A percentile compares a stretch with the other conserved stretches of the same genome.
Conservation (phyloP, 306 rosid genomes). For the Aeschynomene evenia region DNA sequence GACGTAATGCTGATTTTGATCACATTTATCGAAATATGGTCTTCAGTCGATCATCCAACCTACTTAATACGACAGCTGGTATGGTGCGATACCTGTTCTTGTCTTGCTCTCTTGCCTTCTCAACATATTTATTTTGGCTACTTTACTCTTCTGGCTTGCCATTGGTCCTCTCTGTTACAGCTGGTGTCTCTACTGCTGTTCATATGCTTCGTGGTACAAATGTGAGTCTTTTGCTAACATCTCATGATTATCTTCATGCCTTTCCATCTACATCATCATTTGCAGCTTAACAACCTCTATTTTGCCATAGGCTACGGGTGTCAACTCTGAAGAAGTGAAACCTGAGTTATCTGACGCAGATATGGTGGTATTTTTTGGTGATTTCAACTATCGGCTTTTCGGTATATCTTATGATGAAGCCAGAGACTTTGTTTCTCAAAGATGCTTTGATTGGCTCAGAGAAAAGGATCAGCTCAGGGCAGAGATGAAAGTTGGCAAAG, state of each 20-base stretch:
- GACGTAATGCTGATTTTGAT: slow-evolving; percentile 96
- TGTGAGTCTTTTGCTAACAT: slow-evolving; percentile 50
- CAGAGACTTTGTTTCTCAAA: slow-evolving; percentile 97
- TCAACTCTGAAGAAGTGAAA: slow-evolving; percentile 71
- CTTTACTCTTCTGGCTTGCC: slow-evolving; percentile 98
- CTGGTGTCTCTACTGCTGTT: slow-evolving; percentile 83
- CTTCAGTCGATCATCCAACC: slow-evolving; percentile 81
- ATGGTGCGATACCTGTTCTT: slow-evolving; percentile 84
- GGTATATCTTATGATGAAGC: slow-evolving; percentile 99
- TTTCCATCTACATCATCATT: slow-evolving; percentile 26
- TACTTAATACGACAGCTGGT: slow-evolving; percentile 88
- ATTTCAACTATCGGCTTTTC: slow-evolving; percentile 92
- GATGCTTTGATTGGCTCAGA: slow-evolving; percentile 99
- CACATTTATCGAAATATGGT: slow-evolving; percentile 93
- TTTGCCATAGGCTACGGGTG: slow-evolving; percentile 53
- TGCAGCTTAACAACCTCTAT: slow-evolving; percentile 14
- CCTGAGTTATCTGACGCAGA: slow-evolving; percentile 92
- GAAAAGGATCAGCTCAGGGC: slow-evolving; percentile 98
- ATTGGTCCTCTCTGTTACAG: slow-evolving; percentile 81
- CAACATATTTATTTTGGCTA: slow-evolving; percentile 89
- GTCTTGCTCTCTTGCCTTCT: slow-evolving; percentile 86
- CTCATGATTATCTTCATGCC: slow-evolving; percentile 3
- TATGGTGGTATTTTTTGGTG: slow-evolving; percentile 94
- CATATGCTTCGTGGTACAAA: slow-evolving; percentile 66
- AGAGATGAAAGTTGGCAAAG: slow-evolving; percentile 95